A percentile compares a stretch with the other conserved stretches of the same genome.
phyloP scores from a whole-genome alignment of 257 asterid genomes.

The Misopates orontium region DNA sequence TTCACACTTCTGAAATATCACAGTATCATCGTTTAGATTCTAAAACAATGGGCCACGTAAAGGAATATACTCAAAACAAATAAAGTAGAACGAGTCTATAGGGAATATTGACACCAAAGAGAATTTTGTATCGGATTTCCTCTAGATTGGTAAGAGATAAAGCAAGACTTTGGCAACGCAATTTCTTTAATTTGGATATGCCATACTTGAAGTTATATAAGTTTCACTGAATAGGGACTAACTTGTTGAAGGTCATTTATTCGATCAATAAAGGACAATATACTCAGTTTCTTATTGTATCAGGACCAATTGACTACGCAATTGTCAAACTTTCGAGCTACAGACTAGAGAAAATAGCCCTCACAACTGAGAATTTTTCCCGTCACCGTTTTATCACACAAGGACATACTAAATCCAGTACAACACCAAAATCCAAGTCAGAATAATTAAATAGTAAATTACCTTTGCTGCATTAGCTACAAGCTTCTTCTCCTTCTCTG shows the following conservation, averaged over 20 bases:
- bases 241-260: not conserved
- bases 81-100: not conserved
- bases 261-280: not conserved
- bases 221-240: constrained; percentile 7
- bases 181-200: not conserved
- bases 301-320: not conserved
- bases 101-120: not conserved
- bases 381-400: too few relatives aligned
- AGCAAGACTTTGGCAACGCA: not conserved
- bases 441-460: not conserved
- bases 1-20: too few relatives aligned
- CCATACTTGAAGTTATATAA: constrained; percentile 13
- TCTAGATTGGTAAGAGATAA: constrained; percentile 1
- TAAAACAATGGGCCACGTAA: too few relatives aligned
- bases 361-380: too few relatives aligned
- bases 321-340: too few relatives aligned
- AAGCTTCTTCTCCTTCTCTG: constrained; percentile 79
- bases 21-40: too few relatives aligned
- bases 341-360: too few relatives aligned
- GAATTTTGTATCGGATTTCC: not conserved
- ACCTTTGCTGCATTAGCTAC: constrained; percentile 77
- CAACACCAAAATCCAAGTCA: not conserved
- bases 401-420: not conserved
- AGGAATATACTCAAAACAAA: too few relatives aligned
- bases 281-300: not conserved